A percentile compares a stretch with the other conserved stretches of the same genome.
Conservation (phyloP, 495 filamentous ascomycete species). For the Podospora fimiseda region DNA sequence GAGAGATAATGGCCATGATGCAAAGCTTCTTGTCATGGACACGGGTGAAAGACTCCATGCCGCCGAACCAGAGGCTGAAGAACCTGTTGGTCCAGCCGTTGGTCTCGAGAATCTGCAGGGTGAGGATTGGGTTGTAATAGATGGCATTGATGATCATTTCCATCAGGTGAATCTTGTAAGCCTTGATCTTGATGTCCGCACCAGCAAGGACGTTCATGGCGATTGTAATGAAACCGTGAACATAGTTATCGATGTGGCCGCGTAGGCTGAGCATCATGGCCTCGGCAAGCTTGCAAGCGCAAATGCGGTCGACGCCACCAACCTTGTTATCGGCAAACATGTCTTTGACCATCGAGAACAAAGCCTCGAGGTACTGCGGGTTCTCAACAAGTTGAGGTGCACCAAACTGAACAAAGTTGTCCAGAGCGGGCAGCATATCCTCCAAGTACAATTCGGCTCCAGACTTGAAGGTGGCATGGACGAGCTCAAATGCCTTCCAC, state of each 20-base stretch:
- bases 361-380: slow-evolving; percentile 75
- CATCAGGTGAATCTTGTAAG: slow-evolving; percentile 91
- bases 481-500: slow-evolving; percentile 96
- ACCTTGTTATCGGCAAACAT: slow-evolving; percentile 75
- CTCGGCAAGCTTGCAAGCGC: slow-evolving; percentile 98
- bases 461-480: slow-evolving; percentile 93
- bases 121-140: slow-evolving; percentile 85
- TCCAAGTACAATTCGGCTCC: slow-evolving; percentile 96
- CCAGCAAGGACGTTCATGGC: slow-evolving; percentile 75
- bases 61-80: slow-evolving; percentile 96
- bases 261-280: slow-evolving; percentile 93
- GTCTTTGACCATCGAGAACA: slow-evolving; percentile 74
- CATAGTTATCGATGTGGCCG: slow-evolving; percentile 78
- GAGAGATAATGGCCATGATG: slow-evolving; percentile 81
- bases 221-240: slow-evolving; percentile 80
- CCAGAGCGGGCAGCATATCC: slow-evolving; percentile 95
- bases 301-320: slow-evolving; percentile 90
- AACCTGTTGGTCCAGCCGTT: slow-evolving; percentile 99
- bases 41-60: slow-evolving; percentile 84
- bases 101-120: slow-evolving; percentile 78
- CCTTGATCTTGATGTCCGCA: slow-evolving; percentile 70
- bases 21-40: slow-evolving; percentile 98
- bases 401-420: slow-evolving; percentile 95
- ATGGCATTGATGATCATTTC: slow-evolving; percentile 98
- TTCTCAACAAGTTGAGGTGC: slow-evolving; percentile 70